These are phyloP conservation scores for Epichloe sp. DNA, from an alignment of 2,329 filamentous ascomycete genomes.

Conservation along the genomic window DNA sequence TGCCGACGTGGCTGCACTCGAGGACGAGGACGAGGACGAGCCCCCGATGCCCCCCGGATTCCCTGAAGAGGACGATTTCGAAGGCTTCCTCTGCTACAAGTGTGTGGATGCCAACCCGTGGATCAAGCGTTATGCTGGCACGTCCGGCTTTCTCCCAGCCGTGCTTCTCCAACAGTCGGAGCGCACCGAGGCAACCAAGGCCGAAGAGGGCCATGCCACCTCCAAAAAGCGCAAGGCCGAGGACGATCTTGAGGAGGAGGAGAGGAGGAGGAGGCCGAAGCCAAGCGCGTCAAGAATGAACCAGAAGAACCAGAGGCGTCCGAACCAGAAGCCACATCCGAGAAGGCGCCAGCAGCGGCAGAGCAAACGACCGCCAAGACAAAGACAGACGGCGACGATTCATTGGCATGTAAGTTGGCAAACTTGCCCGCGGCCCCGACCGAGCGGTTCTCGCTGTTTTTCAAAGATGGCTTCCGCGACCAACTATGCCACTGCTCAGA, in stretches of 20 bases:
- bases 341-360: background rate
- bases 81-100: constrained; percentile 85
- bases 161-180: constrained; percentile 36
- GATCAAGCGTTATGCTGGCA: constrained; percentile 79
- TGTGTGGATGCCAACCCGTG: constrained; percentile 80
- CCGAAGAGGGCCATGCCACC: constrained; percentile 3
- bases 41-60: constrained; percentile 71
- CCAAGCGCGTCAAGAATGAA: constrained; percentile 42
- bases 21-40: constrained; percentile 37
- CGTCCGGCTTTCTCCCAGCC: constrained; percentile 64
- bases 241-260: constrained; percentile 27
- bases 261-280: constrained; percentile 14
- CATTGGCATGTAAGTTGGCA: constrained; percentile 42
- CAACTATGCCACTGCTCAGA: constrained; percentile 67
- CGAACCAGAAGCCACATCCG: background rate
- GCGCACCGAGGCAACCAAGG: background rate
- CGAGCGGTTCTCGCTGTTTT: constrained; percentile 66
- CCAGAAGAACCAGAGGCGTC: constrained; percentile 2
- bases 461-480: constrained; percentile 65
- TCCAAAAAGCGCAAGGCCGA: constrained; percentile 57
- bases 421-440: constrained; percentile 42
- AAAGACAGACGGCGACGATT: constrained; percentile 2
- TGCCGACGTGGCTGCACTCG: constrained; percentile 19
- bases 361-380: background rate
- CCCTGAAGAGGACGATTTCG: constrained; percentile 78